Percentiles rank a stretch among this genome's conserved stretches.
Conservation (phyloP, 108 stramenopile genomes). For the Nitzschia sp. region DNA sequence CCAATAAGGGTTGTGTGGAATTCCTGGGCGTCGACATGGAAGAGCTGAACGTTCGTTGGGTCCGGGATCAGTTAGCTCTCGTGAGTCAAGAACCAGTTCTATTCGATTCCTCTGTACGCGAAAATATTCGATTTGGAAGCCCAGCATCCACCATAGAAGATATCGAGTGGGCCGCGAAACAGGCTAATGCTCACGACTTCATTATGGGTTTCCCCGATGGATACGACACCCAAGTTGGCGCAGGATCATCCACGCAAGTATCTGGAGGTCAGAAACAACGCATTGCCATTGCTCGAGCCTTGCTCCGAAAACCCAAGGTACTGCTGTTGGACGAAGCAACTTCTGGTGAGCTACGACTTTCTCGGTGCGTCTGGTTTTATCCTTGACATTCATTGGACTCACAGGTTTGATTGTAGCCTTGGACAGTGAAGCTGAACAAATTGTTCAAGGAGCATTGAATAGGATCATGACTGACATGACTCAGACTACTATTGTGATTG, state of each 20-base stretch:
- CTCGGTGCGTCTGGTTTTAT: neutral
- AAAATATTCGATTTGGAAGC: slow-evolving; percentile 80
- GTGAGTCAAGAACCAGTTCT: slow-evolving; percentile 68
- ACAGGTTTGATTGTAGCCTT: slow-evolving; percentile 18
- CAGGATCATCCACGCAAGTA: slow-evolving; percentile 19
- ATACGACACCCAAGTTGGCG: slow-evolving; percentile 48
- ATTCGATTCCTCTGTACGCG: slow-evolving; percentile 68
- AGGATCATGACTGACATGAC: slow-evolving; percentile 43
- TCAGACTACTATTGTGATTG: slow-evolving; percentile 65
- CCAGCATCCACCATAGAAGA: slow-evolving; percentile 36
- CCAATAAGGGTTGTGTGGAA: slow-evolving; percentile 46
- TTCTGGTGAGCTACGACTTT: neutral
- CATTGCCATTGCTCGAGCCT: slow-evolving; percentile 76
- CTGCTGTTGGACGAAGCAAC: slow-evolving; percentile 57
- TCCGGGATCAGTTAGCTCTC: slow-evolving; percentile 42
- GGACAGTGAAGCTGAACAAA: slow-evolving; percentile 73
- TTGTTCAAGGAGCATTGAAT: slow-evolving; percentile 82
- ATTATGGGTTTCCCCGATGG: slow-evolving; percentile 54
- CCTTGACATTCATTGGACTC: neutral
- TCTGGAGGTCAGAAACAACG: slow-evolving; percentile 66
- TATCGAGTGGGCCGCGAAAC: slow-evolving; percentile 65
- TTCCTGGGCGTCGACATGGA: slow-evolving; percentile 70
- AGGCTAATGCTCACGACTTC: slow-evolving; percentile 80
- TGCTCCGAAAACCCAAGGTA: slow-evolving; percentile 50
- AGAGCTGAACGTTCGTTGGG: slow-evolving; percentile 60